A percentile compares a stretch with the other conserved stretches of the same genome.
These are phyloP conservation scores for Phytophthora lateralis DNA, from an alignment of 352 stramenopile species.

Conservation along the genomic window DNA sequence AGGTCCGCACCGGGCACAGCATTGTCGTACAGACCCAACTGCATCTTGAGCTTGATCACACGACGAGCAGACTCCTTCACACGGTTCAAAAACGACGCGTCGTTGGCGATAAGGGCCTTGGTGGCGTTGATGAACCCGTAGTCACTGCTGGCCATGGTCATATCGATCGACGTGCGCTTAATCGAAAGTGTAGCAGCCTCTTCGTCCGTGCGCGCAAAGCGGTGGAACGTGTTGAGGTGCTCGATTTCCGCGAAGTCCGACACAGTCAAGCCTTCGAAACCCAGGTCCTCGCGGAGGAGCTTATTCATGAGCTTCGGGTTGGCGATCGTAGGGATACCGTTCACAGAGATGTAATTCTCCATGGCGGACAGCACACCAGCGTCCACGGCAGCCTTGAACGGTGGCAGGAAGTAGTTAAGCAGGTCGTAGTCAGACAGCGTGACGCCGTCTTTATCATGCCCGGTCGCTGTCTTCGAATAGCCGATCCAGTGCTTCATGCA, in stretches of 20 bases:
- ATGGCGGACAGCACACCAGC: slow-evolving; percentile 87
- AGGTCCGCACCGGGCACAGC: slow-evolving; percentile 55
- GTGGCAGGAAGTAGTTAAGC: slow-evolving; percentile 82
- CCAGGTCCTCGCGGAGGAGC: slow-evolving; percentile 78
- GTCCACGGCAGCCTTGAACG: slow-evolving; percentile 75
- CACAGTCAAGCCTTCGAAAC: slow-evolving; percentile 85
- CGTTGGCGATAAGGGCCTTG: slow-evolving; percentile 50
- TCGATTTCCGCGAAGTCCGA: slow-evolving; percentile 92
- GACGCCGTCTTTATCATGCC: slow-evolving; percentile 81
- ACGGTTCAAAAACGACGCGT: slow-evolving; percentile 42
- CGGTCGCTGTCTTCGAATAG: slow-evolving; percentile 73
- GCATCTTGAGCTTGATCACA: slow-evolving; percentile 74
- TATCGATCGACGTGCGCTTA: slow-evolving; percentile 83
- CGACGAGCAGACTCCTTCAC: slow-evolving; percentile 62
- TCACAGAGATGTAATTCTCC: slow-evolving; percentile 93
- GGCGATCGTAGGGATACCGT: slow-evolving; percentile 87
- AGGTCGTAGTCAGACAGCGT: slow-evolving; percentile 68
- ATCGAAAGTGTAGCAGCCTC: slow-evolving; percentile 70
- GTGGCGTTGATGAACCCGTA: slow-evolving; percentile 57
- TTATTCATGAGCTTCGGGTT: slow-evolving; percentile 78
- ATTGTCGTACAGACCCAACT: slow-evolving; percentile 71
- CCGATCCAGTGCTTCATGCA: slow-evolving; percentile 90
- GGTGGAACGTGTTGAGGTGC: slow-evolving; percentile 72
- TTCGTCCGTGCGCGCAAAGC: slow-evolving; percentile 43
- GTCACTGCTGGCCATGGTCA: slow-evolving; percentile 85